Base-by-base conservation (phyloP, 495 filamentous ascomycete genomes). In the Pseudoneurospora amorphoporcata region DNA sequence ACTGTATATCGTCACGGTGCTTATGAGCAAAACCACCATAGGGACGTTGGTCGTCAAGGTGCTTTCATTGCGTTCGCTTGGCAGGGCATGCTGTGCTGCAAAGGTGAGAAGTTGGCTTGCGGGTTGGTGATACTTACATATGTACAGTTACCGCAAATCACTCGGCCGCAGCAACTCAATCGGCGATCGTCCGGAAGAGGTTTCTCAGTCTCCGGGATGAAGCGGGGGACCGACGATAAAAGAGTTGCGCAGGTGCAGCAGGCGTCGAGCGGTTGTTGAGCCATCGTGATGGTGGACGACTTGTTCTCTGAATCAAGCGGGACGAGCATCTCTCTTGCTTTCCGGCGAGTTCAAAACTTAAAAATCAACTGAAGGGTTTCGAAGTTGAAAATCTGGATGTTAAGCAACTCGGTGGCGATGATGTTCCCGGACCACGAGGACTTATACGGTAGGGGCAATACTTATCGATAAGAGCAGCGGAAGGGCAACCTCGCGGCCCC, bases 111-210 rank as follows among this genome's bases (percentile, higher is more conserved):
- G 7, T 10, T 42, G n/a, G 7, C 45, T 58, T 19, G 23, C 23
- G 23, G 47, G 9, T 58, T 32, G 53, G 23, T 61, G 53, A 61
- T 32, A 72, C 82, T 53, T 83, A 89, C 90, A 72, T 83, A 78
- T 73, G 91, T 87, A 82, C 92, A 95, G 47, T 81, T 81, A 4
- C 87, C 85, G 77, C 92, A 94, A 74, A 94, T 91, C 10, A 84
- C 80, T 61, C 92, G 84, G 39, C 80, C 81, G 76, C 92, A 94
- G 80, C 92, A 94, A 53, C 84, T 82, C 61, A 91, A 81, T 42
- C 79, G 80, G 10, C 88, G 81, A 75, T 89, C 81, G 38, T 82
- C 77, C 4, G 82, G 79, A 12, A 83, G 77, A n/a, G 86, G 84
- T 76, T 89, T 90, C 79, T 90, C 87, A 14, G 80, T 83, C 72